phyloP scores from a whole-genome alignment of 805 yeast species.

The Metschnikowia similis region DNA sequence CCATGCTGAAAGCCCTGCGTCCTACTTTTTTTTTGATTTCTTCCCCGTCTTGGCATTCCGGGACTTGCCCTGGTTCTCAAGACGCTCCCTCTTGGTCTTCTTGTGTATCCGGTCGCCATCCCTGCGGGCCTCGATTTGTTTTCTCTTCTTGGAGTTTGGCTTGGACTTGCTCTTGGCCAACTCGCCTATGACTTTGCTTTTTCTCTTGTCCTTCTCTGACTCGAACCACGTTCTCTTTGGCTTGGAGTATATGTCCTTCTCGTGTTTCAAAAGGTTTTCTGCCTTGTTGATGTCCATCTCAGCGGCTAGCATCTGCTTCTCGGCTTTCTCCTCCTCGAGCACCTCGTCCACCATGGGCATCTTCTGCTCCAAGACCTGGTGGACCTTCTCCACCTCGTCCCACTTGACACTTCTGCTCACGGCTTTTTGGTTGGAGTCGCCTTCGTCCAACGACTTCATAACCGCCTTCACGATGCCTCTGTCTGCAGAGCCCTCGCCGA shows the following conservation, averaged over 20 bases:
- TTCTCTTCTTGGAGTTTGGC: conserved; percentile 66
- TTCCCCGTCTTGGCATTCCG: conserved; percentile 13
- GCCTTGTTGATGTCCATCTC: conserved; percentile 89
- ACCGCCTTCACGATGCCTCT: conserved; percentile 90
- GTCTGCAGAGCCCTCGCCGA: conserved; percentile 86
- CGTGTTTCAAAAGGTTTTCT: conserved; percentile 74
- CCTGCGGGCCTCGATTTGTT: conserved; percentile 56
- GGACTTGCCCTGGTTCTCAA: conserved; percentile 18
- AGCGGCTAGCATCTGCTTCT: conserved; percentile 80
- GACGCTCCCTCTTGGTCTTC: conserved; percentile 75
- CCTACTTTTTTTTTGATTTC: conserved; percentile 7
- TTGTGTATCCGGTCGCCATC: conserved; percentile 63
- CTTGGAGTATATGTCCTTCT: conserved; percentile 77
- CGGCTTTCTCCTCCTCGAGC: conserved; percentile 80
- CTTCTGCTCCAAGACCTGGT: conserved; percentile 57
- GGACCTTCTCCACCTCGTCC: conserved; percentile 70
- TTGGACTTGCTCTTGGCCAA: conserved; percentile 50
- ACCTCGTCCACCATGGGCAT: conserved; percentile 66
- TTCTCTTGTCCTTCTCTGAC: conserved; percentile 50
- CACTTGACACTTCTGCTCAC: conserved; percentile 92
- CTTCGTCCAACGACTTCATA: conserved; percentile 55
- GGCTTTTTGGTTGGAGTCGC: conserved; percentile 45
- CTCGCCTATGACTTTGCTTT: conserved; percentile 32
- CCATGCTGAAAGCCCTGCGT: neutral
- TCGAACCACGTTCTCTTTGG: conserved; percentile 98